These are phyloP conservation scores for Colletotrichum sp. DNA, from an alignment of 2,329 filamentous ascomycete species.

Conservation along the genomic window DNA sequence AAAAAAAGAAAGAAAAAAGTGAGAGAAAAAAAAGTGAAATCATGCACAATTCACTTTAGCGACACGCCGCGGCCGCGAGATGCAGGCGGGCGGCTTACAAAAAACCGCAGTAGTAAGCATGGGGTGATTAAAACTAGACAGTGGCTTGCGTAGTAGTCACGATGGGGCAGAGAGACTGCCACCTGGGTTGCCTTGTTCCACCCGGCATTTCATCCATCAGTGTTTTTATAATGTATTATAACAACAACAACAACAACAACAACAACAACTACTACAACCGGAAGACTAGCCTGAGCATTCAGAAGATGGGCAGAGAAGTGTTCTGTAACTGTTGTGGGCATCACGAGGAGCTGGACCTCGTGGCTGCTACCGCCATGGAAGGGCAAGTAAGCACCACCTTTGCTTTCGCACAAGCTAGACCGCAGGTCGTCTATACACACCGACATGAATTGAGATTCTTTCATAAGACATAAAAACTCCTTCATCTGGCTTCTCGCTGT, in stretches of 20 bases:
- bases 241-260: background rate
- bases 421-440: background rate
- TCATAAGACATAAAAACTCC: background rate
- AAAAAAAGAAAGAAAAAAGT: no score
- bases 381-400: background rate
- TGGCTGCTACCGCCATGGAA: background rate
- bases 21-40: background rate
- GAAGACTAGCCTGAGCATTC: background rate
- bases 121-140: constrained; percentile 3
- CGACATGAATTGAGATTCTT: background rate
- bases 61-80: background rate
- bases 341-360: background rate
- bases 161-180: constrained; percentile 11
- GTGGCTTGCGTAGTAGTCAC: background rate
- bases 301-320: background rate
- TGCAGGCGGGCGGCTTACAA: background rate
- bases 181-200: background rate
- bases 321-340: background rate
- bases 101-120: background rate
- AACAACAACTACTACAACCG: background rate
- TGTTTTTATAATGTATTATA: constrained; percentile 21
- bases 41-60: background rate
- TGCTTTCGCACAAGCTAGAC: background rate
- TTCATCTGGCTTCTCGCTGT: background rate
- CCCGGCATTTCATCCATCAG: constrained; percentile 4